Evolutionary conservation across 2,329 filamentous ascomycete genomes (phyloP).

Genomic region (Fusarium sp.): DNA sequence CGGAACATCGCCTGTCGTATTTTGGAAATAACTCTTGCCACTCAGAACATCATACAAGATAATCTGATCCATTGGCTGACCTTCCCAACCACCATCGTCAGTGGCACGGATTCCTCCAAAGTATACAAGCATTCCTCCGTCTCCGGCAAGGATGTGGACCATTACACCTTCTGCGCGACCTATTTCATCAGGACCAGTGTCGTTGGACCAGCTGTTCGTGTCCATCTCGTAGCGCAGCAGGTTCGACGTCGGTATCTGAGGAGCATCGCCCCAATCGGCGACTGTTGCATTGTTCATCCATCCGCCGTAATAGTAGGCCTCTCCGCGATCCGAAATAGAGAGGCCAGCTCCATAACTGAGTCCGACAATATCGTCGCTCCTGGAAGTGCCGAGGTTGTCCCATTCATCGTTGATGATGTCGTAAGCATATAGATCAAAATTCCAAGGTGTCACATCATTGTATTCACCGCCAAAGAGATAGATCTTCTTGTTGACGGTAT

Average conservation of each 20-base stretch:
- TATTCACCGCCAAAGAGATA: constrained; percentile 74
- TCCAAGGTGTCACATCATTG: constrained; percentile 58
- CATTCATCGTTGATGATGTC: constrained; percentile 69
- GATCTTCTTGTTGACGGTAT: constrained; percentile 71
- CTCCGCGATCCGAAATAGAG: constrained; percentile 64
- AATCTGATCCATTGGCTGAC: constrained; percentile 63
- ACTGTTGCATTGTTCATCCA: constrained; percentile 68
- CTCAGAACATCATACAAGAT: constrained; percentile 70
- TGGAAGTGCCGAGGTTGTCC: constrained; percentile 60
- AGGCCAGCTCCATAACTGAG: constrained; percentile 69
- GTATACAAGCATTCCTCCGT: constrained; percentile 70
- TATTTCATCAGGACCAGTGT: constrained; percentile 63
- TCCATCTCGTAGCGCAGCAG: constrained; percentile 70
- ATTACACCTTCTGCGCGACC: constrained; percentile 70
- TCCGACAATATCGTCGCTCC: constrained; percentile 55
- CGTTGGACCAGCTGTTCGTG: constrained; percentile 63
- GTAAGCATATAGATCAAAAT: constrained; percentile 67
- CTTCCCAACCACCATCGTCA: constrained; percentile 60
- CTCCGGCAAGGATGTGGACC: constrained; percentile 70
- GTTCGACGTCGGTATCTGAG: constrained; percentile 61
- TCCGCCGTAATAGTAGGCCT: constrained; percentile 73
- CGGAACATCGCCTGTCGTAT: constrained; percentile 65
- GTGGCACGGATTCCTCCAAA: constrained; percentile 69
- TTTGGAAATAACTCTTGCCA: constrained; percentile 70
- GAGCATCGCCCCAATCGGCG: constrained; percentile 61